Evolutionary conservation across 345 rosid genomes (phyloP).

Genomic region (Arabis alpina): DNA sequence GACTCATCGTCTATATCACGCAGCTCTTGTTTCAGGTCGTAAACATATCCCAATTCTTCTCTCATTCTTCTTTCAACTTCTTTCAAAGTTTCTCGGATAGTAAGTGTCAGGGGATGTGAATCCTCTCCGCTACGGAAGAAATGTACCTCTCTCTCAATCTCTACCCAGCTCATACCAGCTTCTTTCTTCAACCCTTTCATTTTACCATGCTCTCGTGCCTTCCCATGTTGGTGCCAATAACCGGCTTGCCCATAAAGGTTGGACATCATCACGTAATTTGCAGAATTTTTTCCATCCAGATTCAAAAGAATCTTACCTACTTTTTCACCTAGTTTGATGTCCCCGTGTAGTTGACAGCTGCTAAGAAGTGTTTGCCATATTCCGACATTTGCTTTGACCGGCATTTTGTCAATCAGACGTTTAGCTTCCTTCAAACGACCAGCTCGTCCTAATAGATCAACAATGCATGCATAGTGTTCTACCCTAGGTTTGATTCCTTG

Average conservation of each 20-base stretch:
- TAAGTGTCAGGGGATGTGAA: constrained; percentile 55
- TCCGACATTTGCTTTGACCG: constrained; percentile 61
- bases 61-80: constrained; percentile 74
- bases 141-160: constrained; percentile 65
- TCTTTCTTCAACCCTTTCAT: constrained; percentile 68
- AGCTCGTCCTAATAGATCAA: constrained; percentile 84
- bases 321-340: constrained; percentile 66
- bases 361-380: constrained; percentile 95
- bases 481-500: constrained; percentile 52
- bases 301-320: constrained; percentile 62
- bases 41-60: constrained; percentile 65
- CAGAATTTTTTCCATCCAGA: constrained; percentile 66
- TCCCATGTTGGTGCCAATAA: constrained; percentile 64
- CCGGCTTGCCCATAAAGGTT: constrained; percentile 81
- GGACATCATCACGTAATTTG: constrained; percentile 82
- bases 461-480: constrained; percentile 87
- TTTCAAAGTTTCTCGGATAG: constrained; percentile 57
- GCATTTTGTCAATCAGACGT: constrained; percentile 67
- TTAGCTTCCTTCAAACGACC: constrained; percentile 77
- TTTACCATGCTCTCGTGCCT: constrained; percentile 55
- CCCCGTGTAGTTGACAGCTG: constrained; percentile 77
- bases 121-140: constrained; percentile 66
- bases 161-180: constrained; percentile 89
- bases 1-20: constrained; percentile 83
- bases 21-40: constrained; percentile 55